Conservation (phyloP, 1,139 yeast genomes). For the Pichia sp. region DNA sequence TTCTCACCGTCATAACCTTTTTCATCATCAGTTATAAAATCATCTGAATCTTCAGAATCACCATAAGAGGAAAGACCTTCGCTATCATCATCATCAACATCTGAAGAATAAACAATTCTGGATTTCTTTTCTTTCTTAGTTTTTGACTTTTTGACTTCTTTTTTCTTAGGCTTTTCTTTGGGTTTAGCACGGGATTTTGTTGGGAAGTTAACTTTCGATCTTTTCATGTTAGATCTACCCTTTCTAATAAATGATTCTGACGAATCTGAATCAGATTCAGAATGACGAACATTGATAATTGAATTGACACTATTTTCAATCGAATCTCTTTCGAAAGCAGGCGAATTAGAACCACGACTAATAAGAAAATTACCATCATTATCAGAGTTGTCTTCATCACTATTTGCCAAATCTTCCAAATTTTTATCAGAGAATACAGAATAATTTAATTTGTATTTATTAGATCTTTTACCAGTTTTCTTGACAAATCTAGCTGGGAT, state of each 20-base stretch:
- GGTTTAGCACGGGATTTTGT: no score
- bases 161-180: no score
- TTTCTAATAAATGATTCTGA: constrained; percentile 2
- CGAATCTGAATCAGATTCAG: neutral
- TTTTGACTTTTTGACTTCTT: no score
- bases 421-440: neutral
- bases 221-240: neutral
- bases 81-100: constrained; percentile 3
- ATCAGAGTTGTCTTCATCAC: no score
- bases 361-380: no score
- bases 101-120: neutral
- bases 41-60: neutral
- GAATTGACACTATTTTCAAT: neutral
- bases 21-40: neutral
- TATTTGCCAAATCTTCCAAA: neutral
- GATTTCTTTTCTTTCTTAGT: neutral
- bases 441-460: neutral
- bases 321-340: neutral
- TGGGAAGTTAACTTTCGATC: no score
- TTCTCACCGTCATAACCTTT: neutral
- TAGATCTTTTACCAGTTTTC: neutral
- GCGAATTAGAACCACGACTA: neutral
- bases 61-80: neutral
- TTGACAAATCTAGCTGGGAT: constrained; percentile 8
- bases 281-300: neutral